Evolutionary conservation across 2,329 filamentous ascomycete species (phyloP), one percentile per base, ranked within the genome.

Genomic region (Diaporthe caulivora): DNA sequence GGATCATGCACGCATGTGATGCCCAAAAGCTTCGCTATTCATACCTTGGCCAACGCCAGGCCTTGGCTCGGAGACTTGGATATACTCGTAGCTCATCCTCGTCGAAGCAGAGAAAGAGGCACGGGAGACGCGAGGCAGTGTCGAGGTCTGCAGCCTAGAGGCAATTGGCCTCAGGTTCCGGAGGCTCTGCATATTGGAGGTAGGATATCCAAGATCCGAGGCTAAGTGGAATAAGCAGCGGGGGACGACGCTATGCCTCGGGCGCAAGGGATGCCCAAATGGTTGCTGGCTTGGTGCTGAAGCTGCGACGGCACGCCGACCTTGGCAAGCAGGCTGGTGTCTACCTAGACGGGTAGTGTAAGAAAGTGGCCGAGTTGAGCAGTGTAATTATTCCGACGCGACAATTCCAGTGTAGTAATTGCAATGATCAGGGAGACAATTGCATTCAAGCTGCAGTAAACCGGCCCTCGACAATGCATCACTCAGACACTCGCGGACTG

Each of bases 41-140:
- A 67, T 88, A 98, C 96, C 94, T 85, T 98, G 90, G 2, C 94
- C 94, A 73, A 99, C 95, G 67, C 95, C 95, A n/a, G 94, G 93
- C 83, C 93, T 93, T 13, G 96, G 96, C 77, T 90, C 91, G 24
- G 94, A 95, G 67, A 95, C 92, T 78, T 97, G 87, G 78, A 98
- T 92, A 84, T 93, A 92, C 81, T 98, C 93, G 84, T 97, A 98
- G 70, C 83, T 82, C 75, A 78, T 79, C 76, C 82, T 75, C 17
- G 82, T 68, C 21, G 81, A 84, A 70, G 88, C 87, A 72, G 87
- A 89, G 76, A 88, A 89, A 34, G 47, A 53, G 75, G 84, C 83
- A 68, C 90, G 87, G 75, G 84, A 82, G 64, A 91, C 81, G 69
- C 87, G 86, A 58, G 91, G 90, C 47, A 92, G 84, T 54, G 88